Percentiles rank a stretch among this genome's conserved stretches.
These are phyloP conservation scores for Ogataea angusta DNA, from an alignment of 805 yeast genomes.

Conservation along the genomic window DNA sequence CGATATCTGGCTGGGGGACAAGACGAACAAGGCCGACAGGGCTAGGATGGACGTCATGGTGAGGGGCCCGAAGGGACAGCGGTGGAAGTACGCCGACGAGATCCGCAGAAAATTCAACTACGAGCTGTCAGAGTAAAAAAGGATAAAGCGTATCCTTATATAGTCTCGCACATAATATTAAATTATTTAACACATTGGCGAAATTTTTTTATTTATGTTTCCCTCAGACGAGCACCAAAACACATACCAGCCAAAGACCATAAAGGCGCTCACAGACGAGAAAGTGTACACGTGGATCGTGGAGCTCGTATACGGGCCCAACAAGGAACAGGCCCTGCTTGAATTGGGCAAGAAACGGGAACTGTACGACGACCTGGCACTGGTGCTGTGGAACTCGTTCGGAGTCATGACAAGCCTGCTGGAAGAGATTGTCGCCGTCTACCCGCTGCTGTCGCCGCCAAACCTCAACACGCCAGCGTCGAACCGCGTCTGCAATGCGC, in stretches of 20 bases:
- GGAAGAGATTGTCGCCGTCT: conserved; percentile 86
- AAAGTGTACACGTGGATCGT: conserved; percentile 87
- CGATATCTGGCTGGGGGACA: conserved; percentile 43
- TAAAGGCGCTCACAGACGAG: conserved; percentile 61
- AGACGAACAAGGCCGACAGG: conserved; percentile 26
- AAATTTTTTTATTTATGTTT: conserved; percentile 8
- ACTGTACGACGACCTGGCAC: conserved; percentile 88
- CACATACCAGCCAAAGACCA: conserved; percentile 9
- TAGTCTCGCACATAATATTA: conserved; percentile 2
- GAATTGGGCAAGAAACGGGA: conserved; percentile 94
- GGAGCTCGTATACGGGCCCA: conserved; percentile 85
- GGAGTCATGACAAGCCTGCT: conserved; percentile 92
- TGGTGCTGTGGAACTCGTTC: conserved; percentile 91
- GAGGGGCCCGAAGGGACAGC: conserved; percentile 33
- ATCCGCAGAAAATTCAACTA: conserved; percentile 27
- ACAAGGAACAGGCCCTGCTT: conserved; percentile 86
- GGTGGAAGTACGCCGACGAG: conserved; percentile 28
- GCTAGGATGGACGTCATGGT: conserved; percentile 40
- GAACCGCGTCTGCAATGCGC: conserved; percentile 91
- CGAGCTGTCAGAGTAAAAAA: conserved; percentile 23
- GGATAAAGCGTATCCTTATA: conserved; percentile 1
- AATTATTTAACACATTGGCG: neutral
- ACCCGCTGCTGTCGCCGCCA: conserved; percentile 87
- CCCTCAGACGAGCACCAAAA: conserved; percentile 4
- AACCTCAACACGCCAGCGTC: conserved; percentile 80